Percentiles rank a stretch among this genome's conserved stretches.
Evolutionary conservation across 352 stramenopile genomes (phyloP).

Genomic region (Phytophthora multivora): DNA sequence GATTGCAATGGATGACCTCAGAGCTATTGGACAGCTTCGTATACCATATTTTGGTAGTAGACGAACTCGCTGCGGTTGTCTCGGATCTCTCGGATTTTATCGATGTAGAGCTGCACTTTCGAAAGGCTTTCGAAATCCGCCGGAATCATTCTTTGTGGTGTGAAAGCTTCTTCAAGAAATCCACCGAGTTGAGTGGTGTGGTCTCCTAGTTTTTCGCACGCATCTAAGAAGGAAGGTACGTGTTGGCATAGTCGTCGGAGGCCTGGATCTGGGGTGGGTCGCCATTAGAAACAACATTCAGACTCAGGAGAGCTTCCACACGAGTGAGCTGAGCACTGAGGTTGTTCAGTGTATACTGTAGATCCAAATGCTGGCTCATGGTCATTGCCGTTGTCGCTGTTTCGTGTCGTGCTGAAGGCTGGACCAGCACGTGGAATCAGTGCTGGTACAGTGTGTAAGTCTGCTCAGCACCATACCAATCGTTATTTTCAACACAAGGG

Average conservation of each 20-base stretch:
- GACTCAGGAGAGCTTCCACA: conserved; percentile 81
- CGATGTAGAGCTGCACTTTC: conserved; percentile 58
- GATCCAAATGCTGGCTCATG: conserved; percentile 1
- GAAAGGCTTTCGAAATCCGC: conserved; percentile 70
- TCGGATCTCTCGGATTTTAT: conserved; percentile 77
- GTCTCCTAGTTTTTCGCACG: conserved; percentile 76
- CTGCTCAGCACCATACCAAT: too few relatives aligned
- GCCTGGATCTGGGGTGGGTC: conserved; percentile 80
- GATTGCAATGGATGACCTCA: conserved; percentile 98
- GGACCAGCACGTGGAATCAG: too few relatives aligned
- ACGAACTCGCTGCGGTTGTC: conserved; percentile 85
- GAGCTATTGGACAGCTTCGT: conserved; percentile 89
- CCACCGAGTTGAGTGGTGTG: conserved; percentile 81
- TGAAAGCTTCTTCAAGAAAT: conserved; percentile 89
- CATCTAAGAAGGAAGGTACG: conserved; percentile 86
- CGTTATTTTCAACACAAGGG: too few relatives aligned
- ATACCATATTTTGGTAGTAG: conserved; percentile 90
- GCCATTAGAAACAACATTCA: conserved; percentile 31
- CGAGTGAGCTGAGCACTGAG: conserved; percentile 74
- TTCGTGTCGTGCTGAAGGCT: too few relatives aligned
- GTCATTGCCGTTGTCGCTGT: too few relatives aligned
- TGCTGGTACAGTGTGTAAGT: too few relatives aligned
- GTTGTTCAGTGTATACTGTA: conserved; percentile 81
- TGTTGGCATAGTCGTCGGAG: conserved; percentile 91
- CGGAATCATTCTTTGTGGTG: conserved; percentile 66